phyloP scores from a whole-genome alignment of 2,329 filamentous ascomycete genomes.

The Bipolaris gigantea region DNA sequence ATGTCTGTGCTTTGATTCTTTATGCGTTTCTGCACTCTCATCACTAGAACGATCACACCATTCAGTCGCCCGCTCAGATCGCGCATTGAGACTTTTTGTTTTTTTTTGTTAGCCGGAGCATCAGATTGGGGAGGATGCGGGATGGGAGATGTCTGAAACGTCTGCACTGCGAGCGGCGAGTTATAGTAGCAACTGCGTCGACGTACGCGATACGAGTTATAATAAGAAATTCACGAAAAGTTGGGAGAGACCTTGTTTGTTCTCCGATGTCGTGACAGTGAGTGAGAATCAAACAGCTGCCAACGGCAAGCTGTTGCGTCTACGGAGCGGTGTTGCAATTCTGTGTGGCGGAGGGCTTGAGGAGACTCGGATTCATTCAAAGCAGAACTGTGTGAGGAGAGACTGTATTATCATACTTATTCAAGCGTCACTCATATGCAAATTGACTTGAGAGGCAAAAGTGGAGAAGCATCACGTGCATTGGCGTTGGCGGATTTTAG shows the following conservation, averaged over 20 bases:
- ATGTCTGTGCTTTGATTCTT: neutral
- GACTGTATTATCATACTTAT: neutral
- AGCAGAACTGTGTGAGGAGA: too few relatives aligned
- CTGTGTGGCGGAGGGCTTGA: too few relatives aligned
- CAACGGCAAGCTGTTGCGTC: neutral
- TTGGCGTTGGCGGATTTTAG: constrained; percentile 7
- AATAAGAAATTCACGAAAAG: neutral
- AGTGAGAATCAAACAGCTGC: too few relatives aligned
- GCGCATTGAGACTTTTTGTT: constrained; percentile 2
- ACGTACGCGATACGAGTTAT: neutral
- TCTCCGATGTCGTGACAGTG: neutral
- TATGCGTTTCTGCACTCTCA: neutral
- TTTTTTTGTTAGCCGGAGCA: constrained; percentile 25
- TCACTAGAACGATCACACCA: neutral
- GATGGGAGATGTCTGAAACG: neutral
- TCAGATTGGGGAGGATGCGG: neutral
- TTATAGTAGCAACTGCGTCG: neutral
- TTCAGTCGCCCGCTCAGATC: neutral
- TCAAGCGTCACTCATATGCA: neutral
- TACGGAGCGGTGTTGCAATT: too few relatives aligned
- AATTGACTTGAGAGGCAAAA: neutral
- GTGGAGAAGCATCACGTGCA: neutral
- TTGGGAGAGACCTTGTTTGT: neutral
- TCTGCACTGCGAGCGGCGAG: neutral
- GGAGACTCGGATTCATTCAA: too few relatives aligned